Evolutionary conservation across 768 basidiomycete species (phyloP).

Genomic region (Galerina sulciceps): DNA sequence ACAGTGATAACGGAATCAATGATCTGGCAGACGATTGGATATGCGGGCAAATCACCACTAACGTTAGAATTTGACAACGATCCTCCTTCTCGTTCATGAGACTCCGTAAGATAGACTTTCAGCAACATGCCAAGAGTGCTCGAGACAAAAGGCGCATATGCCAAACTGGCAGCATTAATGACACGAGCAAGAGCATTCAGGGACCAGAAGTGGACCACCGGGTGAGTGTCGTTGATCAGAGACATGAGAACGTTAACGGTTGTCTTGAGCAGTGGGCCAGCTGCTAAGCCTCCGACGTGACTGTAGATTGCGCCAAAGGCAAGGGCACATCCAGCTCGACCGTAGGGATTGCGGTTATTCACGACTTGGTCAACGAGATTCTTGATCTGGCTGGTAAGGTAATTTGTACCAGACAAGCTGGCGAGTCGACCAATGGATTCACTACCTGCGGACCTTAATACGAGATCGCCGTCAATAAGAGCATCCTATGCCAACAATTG

Average conservation of each 20-base stretch:
- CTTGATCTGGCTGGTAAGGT: conserved; percentile 87
- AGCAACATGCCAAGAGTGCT: conserved; percentile 89
- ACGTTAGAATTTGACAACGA: conserved; percentile 80
- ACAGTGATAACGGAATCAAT: conserved; percentile 93
- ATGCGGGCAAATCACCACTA: conserved; percentile 89
- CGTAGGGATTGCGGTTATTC: conserved; percentile 90
- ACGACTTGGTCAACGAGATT: conserved; percentile 92
- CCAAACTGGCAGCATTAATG: conserved; percentile 88
- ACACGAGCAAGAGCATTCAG: conserved; percentile 84
- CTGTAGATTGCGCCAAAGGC: conserved; percentile 92
- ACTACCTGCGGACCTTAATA: conserved; percentile 78
- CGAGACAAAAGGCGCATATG: conserved; percentile 88
- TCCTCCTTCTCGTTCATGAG: conserved; percentile 94
- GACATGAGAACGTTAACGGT: conserved; percentile 96
- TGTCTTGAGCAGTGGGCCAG: conserved; percentile 92
- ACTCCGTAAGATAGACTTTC: conserved; percentile 87
- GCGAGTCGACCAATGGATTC: conserved; percentile 90
- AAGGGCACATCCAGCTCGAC: conserved; percentile 90
- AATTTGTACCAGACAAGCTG: conserved; percentile 79
- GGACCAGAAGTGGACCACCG: conserved; percentile 94
- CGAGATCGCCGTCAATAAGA: conserved; percentile 78
- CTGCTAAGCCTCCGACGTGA: conserved; percentile 92
- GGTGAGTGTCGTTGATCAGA: conserved; percentile 94
- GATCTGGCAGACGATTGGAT: conserved; percentile 89
- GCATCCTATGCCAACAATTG: conserved; percentile 55